Evolutionary conservation across 371 early-diverging fungal species (phyloP), one percentile per base, ranked within the genome.

Genomic region (Coemansia sp.): DNA sequence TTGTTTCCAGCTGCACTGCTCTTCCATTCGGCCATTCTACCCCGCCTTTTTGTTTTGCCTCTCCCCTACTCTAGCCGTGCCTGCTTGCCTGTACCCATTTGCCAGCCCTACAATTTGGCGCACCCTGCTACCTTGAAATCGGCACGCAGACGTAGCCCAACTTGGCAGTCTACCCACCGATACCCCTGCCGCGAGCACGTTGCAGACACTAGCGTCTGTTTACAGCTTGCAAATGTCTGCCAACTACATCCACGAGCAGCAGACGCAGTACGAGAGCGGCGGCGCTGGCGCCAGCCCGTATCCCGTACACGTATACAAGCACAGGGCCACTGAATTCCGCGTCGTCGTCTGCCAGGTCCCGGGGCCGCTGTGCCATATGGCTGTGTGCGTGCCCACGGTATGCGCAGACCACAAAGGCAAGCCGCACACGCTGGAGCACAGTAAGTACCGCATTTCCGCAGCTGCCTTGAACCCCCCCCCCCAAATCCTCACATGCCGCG

Each of bases 361-460:
- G 38, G 78, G 78, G 4, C 78, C 76, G 3, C 49, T 68, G 30
- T 69, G 79, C 65, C 57, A 72, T 41, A 14, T 78, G 51, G 63
- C 66, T 6, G 81, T 91, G 62, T 80, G 90, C 36, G 83, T 92
- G 20, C 90, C 92, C 9, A 92, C 92, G 0, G 73, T 83, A 14
- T 77, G 82, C 41, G 63, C 73, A 32, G 84, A 85, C 77, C 81
- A 89, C 67, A 77, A 78, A 38, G 92, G 92, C 38, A 81, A 87
- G 10, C 86, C 92, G 3, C 92, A 92, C 68, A 90, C 92, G 13
- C 81, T 92, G 10, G 92, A 92, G 55, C 87, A 89, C 65, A 43
- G 73, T 72, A 68, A 63, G 73, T 69, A 53, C 34, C 31, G 26
- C 26, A 26, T 26, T 26, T 26, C 26, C 26, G 26, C 26, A 26